phyloP scores from a whole-genome alignment of 1,139 yeast genomes.

The Blastobotrys ciferrii region DNA sequence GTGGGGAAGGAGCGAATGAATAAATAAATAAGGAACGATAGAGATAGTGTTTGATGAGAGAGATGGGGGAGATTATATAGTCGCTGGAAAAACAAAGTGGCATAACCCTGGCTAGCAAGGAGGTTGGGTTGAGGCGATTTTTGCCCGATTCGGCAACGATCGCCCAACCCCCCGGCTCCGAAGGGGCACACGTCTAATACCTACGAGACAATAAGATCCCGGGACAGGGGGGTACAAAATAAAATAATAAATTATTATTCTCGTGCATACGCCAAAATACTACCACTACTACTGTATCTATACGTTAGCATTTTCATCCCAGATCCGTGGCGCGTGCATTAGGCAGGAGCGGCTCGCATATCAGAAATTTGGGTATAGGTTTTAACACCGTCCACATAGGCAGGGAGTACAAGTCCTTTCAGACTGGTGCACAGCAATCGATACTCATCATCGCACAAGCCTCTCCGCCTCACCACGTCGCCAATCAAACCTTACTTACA shows the following conservation, averaged over 20 bases:
- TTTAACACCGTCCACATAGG: slow-evolving; percentile 9
- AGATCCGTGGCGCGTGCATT: too few relatives aligned
- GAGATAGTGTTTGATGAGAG: slow-evolving; percentile 13
- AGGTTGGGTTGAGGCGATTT: slow-evolving; percentile 9
- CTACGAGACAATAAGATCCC: slow-evolving; percentile 7
- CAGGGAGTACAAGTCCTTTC: slow-evolving; percentile 9
- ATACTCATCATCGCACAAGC: background rate
- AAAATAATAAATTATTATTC: background rate
- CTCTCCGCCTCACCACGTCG: background rate
- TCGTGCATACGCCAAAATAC: background rate
- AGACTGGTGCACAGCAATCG: slow-evolving; percentile 7
- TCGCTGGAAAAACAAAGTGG: slow-evolving; percentile 2
- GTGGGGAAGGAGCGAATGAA: slow-evolving; percentile 5
- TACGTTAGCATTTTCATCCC: too few relatives aligned
- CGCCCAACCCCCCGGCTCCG: slow-evolving; percentile 13
- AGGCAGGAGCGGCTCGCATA: too few relatives aligned
- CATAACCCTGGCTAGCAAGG: slow-evolving; percentile 8
- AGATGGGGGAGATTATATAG: slow-evolving; percentile 1
- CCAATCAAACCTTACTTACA: background rate
- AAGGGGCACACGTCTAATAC: slow-evolving; percentile 10
- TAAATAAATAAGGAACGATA: slow-evolving; percentile 4
- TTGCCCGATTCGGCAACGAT: slow-evolving; percentile 11
- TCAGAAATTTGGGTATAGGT: slow-evolving; percentile 31
- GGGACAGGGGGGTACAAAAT: slow-evolving; percentile 6
- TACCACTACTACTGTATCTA: slow-evolving; percentile 2